phyloP scores from a whole-genome alignment of 371 early-diverging fungal species.

The Chytridium lagenaria region DNA sequence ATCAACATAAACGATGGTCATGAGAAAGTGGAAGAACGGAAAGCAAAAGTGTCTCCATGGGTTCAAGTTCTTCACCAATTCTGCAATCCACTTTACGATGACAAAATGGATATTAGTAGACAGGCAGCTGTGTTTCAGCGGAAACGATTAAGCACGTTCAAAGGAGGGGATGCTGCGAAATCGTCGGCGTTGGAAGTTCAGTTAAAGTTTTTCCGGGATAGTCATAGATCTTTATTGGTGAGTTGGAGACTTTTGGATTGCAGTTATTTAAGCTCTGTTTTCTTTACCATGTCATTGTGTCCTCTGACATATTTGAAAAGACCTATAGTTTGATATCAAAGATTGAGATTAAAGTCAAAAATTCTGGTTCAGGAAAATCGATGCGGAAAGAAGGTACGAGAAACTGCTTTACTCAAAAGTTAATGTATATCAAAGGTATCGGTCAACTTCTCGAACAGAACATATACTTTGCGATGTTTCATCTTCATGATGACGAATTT shows the following conservation, averaged over 20 bases:
- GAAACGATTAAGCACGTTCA: slow-evolving; percentile 34
- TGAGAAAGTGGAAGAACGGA: neutral
- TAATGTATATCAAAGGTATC: slow-evolving; percentile 24
- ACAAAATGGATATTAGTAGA: slow-evolving; percentile 17
- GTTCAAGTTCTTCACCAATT: neutral
- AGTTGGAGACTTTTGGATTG: too few species aligned
- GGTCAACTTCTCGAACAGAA: slow-evolving; percentile 32
- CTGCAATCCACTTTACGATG: slow-evolving; percentile 1
- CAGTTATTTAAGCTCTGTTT: neutral
- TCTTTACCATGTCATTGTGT: too few species aligned
- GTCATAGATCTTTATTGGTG: slow-evolving; percentile 45
- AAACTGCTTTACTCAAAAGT: neutral
- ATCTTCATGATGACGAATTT: slow-evolving; percentile 46
- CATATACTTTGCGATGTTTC: slow-evolving; percentile 41
- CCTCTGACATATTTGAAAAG: too few species aligned
- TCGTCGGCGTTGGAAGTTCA: slow-evolving; percentile 24
- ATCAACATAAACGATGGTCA: neutral
- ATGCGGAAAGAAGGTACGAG: slow-evolving; percentile 11
- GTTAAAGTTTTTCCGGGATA: slow-evolving; percentile 42
- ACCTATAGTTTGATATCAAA: slow-evolving; percentile 32
- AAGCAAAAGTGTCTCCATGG: too few species aligned
- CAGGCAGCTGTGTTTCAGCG: slow-evolving; percentile 37
- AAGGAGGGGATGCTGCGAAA: slow-evolving; percentile 37
- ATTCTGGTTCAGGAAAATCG: slow-evolving; percentile 17
- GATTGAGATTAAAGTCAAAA: slow-evolving; percentile 27